Base-by-base conservation (phyloP, 164 flowering plant species). In the Vitis labrusca region DNA sequence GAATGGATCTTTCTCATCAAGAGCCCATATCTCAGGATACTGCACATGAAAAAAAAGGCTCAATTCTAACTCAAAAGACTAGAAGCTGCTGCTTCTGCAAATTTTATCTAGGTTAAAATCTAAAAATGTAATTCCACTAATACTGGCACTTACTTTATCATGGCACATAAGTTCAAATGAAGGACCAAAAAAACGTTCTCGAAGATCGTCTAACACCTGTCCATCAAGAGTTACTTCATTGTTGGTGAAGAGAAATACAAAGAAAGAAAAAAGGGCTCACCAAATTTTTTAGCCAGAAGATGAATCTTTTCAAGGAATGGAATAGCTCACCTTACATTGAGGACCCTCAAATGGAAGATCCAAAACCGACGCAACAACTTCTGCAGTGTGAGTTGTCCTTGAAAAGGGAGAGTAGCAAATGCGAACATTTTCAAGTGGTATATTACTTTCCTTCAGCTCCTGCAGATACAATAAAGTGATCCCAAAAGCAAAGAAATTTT, bases 321-420 rank as follows among this genome's bases (percentile, higher is more conserved):
- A 65, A 59, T n/a, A 17, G 44, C 73, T 63, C 69, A 89, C 99
- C 90, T 86, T 90, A 75, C 91, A 90, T 68, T 89, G 92, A 71
- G 91, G 86, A 59, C 86, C 89, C 56, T 87, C 92, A 78, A 95
- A 84, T 15, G 94, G 87, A 79, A 95, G 66, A 74, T 83, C 74
- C 71, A 95, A 61, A 59, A 83, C 91, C 61, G 89, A 82, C 12
- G 97, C 94, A 69, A 84, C 98, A 59, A 78, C 83, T 82, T 82
- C 68, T 51, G 99, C 96, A 61, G 98, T 91, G 69, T 90, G 93
- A 63, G 63, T 81, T 54, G 99, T 91, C 79, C 99, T 88, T 52
- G 97, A 81, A 77, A 95, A 95, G 61, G 99, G 99, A 59, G 99
- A 95, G 75, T 90, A 95, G 78, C 97, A 95, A 74, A 93, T 91